These are phyloP conservation scores for Emmonsia crescens DNA, from an alignment of 2,329 filamentous ascomycete genomes.

Conservation along the genomic window DNA sequence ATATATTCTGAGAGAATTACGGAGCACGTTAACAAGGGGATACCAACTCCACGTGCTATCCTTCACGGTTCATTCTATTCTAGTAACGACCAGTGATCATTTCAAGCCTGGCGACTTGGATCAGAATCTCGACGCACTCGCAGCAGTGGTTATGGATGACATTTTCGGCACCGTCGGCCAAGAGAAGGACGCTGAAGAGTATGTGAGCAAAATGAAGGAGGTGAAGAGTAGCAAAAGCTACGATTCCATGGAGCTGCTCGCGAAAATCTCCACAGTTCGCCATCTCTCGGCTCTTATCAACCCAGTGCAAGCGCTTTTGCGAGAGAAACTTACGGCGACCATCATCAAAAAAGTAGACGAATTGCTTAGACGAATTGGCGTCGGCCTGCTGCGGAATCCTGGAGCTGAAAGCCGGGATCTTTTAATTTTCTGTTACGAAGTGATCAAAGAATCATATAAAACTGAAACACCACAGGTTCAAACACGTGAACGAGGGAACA, in stretches of 20 bases:
- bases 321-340: constrained; percentile 72
- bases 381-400: constrained; percentile 72
- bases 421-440: constrained; percentile 88
- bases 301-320: constrained; percentile 66
- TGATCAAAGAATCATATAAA: constrained; percentile 77
- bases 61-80: constrained; percentile 84
- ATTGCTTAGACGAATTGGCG: constrained; percentile 68
- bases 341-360: constrained; percentile 87
- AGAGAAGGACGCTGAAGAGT: constrained; percentile 95
- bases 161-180: constrained; percentile 87
- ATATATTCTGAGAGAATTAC: constrained; percentile 86
- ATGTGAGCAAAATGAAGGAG: constrained; percentile 91
- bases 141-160: constrained; percentile 88
- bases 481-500: constrained; percentile 25
- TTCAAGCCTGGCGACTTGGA: constrained; percentile 77
- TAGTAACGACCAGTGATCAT: constrained; percentile 62
- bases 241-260: constrained; percentile 89
- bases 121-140: constrained; percentile 69
- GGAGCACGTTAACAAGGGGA: constrained; percentile 69
- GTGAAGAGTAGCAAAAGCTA: constrained; percentile 97
- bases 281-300: constrained; percentile 64
- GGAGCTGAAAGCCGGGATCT: constrained; percentile 69
- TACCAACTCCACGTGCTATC: constrained; percentile 93
- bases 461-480: constrained; percentile 36
- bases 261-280: constrained; percentile 66